Evolutionary conservation across 1,284 basidiomycete species (phyloP), one percentile per base, ranked within the genome.

Genomic region (Cryptococcus sp.): DNA sequence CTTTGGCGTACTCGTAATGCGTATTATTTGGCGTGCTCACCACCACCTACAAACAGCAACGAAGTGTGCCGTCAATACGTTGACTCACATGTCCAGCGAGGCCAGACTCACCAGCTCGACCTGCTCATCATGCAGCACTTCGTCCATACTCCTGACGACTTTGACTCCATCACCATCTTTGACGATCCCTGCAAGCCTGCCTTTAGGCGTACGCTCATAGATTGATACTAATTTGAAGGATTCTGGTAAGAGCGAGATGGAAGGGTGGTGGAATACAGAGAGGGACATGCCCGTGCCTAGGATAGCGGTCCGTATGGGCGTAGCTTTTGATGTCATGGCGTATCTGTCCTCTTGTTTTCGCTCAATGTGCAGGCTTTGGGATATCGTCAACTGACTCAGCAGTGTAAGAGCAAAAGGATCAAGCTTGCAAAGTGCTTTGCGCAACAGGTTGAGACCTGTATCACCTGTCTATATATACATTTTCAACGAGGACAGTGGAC

Each of bases 21-120:
- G 90, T 91, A 48, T 86, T 81, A 69, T 87, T 93, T 1, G 90
- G 89, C 0, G 89, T 91, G 41, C 83, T 85, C 49, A 93, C 80
- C 57, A 92, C 83, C 25, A 83, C 67, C 68, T 65, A 52, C 7
- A 52, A n/a, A 15, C 40, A 49, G 43, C 39, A 43, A 17, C 2
- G 23, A 17, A 15, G 39, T 26, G 39, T 26, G 2, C 22, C 29
- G 8, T 34, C 29, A 34, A 34, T 7, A 2, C 29, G 2, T 5
- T 10, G 8, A 10, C 29, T 13, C 29, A 10, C 29, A 5, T 10
- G 8, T 34, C 29, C 29, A 34, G 29, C 29, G 29, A 2, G 16
- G 20, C 17, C 15, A 29, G 15, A 63, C 65, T 49, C 41, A 73
- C 80, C 49, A 78, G 64, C 46, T 81, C 77, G 25, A 82, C 77